Evolutionary conservation across 306 rosid genomes (phyloP), one percentile per base, ranked within the genome.

Genomic region (Prinsepia uniflora): DNA sequence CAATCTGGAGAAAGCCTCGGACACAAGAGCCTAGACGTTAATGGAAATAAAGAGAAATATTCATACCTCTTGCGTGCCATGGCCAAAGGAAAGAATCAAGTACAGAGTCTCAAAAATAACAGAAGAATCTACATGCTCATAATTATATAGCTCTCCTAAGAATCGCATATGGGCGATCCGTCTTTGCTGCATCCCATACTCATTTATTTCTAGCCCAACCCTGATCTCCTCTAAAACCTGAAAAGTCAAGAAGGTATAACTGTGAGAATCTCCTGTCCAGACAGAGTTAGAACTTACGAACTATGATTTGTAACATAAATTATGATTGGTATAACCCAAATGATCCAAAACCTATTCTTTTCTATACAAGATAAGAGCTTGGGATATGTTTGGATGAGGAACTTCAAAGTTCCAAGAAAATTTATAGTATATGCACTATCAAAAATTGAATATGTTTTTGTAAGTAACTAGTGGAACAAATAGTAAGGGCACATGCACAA

Each of bases 161-260:
- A 95, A 94, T 69, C 99, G 82, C 99, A 94, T 94, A 80, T 89
- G 86, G 24, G 99, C 96, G 79, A 95, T 76, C 71, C 97, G 92
- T 70, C 86, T 86, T 78, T 95, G 99, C 82, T 95, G 99, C 97
- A 91, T 87, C 81, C 97, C 97, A 75, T 95, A 89, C 72, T 95
- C 97, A 82, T 95, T 95, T 74, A 86, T 67, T 68, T 95, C 99
- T 15, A 95, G 87, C 63, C 99, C 99, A 85, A 91, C 76, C 82
- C 96, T 86, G 81, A 95, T 91, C 85, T 95, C 99, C 90, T 95
- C 99, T 83, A 95, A 76, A 79, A 91, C 99, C 99, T 95, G 88
- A 77, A 79, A 30, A 78, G 70, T 65, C 13, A 17, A 44, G 74
- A 17, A 44, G 68, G 24, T 15, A 67, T 44, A 43, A 22, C n/a